Percentiles rank a stretch among this genome's conserved stretches.
Conservation (phyloP, 2,329 filamentous ascomycete species). For the Penicillium sp. region DNA sequence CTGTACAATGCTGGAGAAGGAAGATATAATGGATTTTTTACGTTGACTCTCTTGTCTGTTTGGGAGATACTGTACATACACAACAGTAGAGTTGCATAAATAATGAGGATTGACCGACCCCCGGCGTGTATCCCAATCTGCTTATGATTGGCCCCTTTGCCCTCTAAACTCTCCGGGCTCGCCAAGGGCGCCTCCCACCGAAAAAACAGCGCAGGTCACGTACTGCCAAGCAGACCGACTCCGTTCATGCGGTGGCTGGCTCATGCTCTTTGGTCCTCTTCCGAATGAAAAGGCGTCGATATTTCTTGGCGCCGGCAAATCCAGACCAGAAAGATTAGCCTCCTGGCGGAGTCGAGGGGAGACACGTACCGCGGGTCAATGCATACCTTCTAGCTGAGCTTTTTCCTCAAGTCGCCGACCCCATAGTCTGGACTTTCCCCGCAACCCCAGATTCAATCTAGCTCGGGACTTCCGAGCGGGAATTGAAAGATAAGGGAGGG, state of each 20-base stretch:
- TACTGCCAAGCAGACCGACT: not conserved
- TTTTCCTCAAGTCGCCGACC: not conserved
- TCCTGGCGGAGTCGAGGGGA: not conserved
- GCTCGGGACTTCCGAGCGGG: constrained; percentile 3
- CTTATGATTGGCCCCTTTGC: not conserved
- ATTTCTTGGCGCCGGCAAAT: constrained; percentile 20
- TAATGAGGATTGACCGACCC: no score
- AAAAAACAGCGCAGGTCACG: not conserved
- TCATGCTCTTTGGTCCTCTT: not conserved
- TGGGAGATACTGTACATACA: not conserved
- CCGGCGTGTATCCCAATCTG: not conserved
- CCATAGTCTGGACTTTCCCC: constrained; percentile 8
- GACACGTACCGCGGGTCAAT: not conserved
- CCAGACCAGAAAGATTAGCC: not conserved
- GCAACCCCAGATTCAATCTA: constrained; percentile 8
- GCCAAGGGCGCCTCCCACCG: constrained; percentile 6
- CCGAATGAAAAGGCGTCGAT: not conserved
- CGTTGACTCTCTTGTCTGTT: not conserved
- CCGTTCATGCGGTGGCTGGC: not conserved
- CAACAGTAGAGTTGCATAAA: no score
- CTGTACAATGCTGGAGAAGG: not conserved
- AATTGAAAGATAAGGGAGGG: not conserved
- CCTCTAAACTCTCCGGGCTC: not conserved
- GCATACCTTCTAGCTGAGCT: not conserved
- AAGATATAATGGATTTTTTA: not conserved